Percentiles rank a stretch among this genome's conserved stretches.
These are phyloP conservation scores for Parathielavia hyrcaniae DNA, from an alignment of 495 filamentous ascomycete genomes.

Conservation along the genomic window DNA sequence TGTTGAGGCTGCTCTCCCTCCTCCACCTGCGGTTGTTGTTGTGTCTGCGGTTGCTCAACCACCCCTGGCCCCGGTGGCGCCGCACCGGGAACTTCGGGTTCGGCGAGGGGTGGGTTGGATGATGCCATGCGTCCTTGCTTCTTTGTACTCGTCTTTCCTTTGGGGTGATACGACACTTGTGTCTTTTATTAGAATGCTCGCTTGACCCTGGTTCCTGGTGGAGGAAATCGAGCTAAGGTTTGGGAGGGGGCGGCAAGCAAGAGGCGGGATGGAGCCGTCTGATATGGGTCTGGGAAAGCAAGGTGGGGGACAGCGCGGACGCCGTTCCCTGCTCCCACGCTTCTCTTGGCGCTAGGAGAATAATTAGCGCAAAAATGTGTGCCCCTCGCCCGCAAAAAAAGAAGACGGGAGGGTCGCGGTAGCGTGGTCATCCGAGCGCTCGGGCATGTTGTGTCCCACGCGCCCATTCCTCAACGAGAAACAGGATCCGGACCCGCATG, in stretches of 20 bases:
- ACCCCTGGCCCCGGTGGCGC: not conserved
- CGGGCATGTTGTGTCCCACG: not conserved
- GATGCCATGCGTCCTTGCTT: not conserved
- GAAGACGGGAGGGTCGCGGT: too few species aligned
- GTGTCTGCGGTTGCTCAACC: not conserved
- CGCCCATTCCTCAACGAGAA: too few species aligned
- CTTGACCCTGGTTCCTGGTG: not conserved
- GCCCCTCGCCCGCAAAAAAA: too few species aligned
- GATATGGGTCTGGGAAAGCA: constrained; percentile 1
- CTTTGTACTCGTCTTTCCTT: not conserved
- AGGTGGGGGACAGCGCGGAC: not conserved
- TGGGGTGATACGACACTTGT: not conserved
- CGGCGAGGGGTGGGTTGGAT: not conserved
- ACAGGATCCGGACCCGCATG: not conserved
- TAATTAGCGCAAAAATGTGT: too few species aligned
- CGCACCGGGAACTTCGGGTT: not conserved
- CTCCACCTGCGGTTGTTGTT: not conserved
- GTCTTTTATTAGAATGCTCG: too few species aligned
- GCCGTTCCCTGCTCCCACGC: not conserved
- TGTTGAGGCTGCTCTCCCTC: not conserved
- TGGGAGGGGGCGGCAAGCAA: too few species aligned
- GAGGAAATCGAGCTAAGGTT: not conserved
- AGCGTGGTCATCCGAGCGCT: too few species aligned
- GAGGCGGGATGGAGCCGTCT: constrained; percentile 14
- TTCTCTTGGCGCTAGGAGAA: too few species aligned